phyloP scores from a whole-genome alignment of 1,139 yeast species.

The Geotrichum reessii region DNA sequence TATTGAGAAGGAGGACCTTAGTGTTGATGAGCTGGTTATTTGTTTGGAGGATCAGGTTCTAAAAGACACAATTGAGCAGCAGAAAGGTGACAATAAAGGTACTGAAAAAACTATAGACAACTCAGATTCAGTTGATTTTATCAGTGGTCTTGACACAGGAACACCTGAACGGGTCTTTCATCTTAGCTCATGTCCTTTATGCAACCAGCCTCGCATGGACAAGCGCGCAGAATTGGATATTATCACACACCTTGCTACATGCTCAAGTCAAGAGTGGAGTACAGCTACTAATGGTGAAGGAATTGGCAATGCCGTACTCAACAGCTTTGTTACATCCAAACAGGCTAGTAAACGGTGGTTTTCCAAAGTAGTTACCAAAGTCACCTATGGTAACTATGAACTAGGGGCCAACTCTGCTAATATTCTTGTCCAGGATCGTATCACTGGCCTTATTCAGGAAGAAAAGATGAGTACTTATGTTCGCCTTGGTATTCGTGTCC shows the following conservation, averaged over 20 bases:
- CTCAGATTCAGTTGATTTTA: background rate
- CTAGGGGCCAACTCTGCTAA: slow-evolving; percentile 91
- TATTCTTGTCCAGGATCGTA: slow-evolving; percentile 84
- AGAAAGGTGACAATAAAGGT: background rate
- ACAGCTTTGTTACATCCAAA: slow-evolving; percentile 70
- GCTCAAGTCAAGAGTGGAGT: slow-evolving; percentile 75
- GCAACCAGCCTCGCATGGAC: slow-evolving; percentile 55
- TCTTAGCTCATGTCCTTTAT: slow-evolving; percentile 69
- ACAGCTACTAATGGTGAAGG: slow-evolving; percentile 23
- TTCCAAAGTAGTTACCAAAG: slow-evolving; percentile 68
- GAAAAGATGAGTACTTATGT: slow-evolving; percentile 90
- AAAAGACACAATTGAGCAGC: slow-evolving; percentile 23
- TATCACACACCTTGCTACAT: slow-evolving; percentile 79
- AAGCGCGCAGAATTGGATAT: slow-evolving; percentile 59
- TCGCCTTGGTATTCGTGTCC: slow-evolving; percentile 73
- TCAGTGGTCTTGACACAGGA: background rate
- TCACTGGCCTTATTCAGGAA: slow-evolving; percentile 78
- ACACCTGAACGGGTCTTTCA: slow-evolving; percentile 44
- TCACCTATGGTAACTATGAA: slow-evolving; percentile 82
- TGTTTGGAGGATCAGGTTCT: slow-evolving; percentile 43
- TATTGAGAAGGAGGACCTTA: slow-evolving; percentile 50
- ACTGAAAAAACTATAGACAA: background rate
- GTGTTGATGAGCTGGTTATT: slow-evolving; percentile 53
- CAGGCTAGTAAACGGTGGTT: slow-evolving; percentile 89
- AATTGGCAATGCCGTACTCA: slow-evolving; percentile 57